Percentiles rank a stretch among this genome's conserved stretches.
These are phyloP conservation scores for Yarrowia sp. DNA, from an alignment of 805 yeast genomes.

Conservation along the genomic window DNA sequence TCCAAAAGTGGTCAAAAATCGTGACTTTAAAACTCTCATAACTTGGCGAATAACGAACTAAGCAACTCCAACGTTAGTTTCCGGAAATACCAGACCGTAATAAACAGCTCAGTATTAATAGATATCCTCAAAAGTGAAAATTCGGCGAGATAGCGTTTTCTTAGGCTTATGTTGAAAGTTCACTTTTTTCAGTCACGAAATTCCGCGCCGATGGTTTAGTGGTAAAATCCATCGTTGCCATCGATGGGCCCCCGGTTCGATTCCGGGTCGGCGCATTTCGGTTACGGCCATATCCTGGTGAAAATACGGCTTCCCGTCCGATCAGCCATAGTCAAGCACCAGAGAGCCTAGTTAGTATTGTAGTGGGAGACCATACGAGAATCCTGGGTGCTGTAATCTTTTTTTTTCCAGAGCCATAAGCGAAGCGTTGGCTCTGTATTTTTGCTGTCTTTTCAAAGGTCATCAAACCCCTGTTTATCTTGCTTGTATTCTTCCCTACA, in stretches of 20 bases:
- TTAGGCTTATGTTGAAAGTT: not conserved
- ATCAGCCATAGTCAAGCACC: slow-evolving; percentile 17
- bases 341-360: slow-evolving; percentile 15
- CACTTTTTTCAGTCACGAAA: not conserved
- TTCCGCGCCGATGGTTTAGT: not conserved
- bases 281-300: slow-evolving; percentile 13
- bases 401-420: not conserved
- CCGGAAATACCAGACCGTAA: not conserved
- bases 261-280: slow-evolving; percentile 13
- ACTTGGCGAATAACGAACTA: too few species aligned
- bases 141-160: not conserved
- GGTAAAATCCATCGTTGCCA: slow-evolving; percentile 21
- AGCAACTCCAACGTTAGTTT: not conserved
- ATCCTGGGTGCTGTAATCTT: slow-evolving; percentile 18
- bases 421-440: not conserved
- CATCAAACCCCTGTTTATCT: too few species aligned
- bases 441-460: too few species aligned
- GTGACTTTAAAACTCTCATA: too few species aligned
- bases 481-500: too few species aligned
- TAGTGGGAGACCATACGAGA: slow-evolving; percentile 15
- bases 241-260: slow-evolving; percentile 23
- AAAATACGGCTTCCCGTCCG: slow-evolving; percentile 14
- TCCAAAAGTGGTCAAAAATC: too few species aligned
- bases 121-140: not conserved
- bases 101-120: not conserved